These are phyloP conservation scores for Mycena filopes DNA, from an alignment of 768 basidiomycete species.

Conservation along the genomic window DNA sequence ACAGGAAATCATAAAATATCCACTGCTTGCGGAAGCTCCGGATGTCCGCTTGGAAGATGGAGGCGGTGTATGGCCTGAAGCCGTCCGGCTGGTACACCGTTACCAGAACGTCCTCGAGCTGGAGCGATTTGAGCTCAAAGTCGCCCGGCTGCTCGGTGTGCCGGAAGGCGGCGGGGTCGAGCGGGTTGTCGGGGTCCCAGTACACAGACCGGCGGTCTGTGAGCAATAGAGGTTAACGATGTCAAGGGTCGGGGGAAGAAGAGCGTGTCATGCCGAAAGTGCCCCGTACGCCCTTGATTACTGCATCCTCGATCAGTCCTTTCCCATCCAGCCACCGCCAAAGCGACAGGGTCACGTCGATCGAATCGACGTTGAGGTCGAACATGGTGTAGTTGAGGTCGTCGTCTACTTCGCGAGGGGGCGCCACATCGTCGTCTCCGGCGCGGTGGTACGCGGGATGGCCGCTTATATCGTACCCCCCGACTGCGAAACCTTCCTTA, in stretches of 20 bases:
- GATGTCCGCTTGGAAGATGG: conserved; percentile 94
- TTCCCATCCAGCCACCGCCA: conserved; percentile 96
- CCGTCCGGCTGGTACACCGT: conserved; percentile 94
- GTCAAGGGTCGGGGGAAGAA: background rate
- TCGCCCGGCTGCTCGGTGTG: conserved; percentile 81
- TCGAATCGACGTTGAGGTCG: conserved; percentile 92
- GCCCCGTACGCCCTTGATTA: conserved; percentile 93
- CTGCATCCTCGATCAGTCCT: conserved; percentile 90
- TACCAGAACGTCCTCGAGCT: conserved; percentile 92
- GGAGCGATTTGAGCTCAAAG: conserved; percentile 90
- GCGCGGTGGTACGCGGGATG: conserved; percentile 76
- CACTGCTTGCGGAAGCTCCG: conserved; percentile 88
- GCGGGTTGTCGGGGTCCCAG: conserved; percentile 86
- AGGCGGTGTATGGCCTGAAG: conserved; percentile 92
- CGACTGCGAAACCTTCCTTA: conserved; percentile 52
- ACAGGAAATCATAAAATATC: conserved; percentile 94
- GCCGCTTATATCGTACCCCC: conserved; percentile 81
- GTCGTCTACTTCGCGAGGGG: conserved; percentile 51
- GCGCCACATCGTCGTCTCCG: conserved; percentile 64
- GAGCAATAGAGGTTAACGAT: conserved; percentile 13
- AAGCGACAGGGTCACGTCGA: conserved; percentile 94
- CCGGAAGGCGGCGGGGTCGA: conserved; percentile 84
- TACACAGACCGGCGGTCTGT: conserved; percentile 87
- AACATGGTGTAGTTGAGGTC: conserved; percentile 88
- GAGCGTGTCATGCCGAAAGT: conserved; percentile 74